Evolutionary conservation across 2,329 filamentous ascomycete species (phyloP).

Genomic region (Moelleriella libera): DNA sequence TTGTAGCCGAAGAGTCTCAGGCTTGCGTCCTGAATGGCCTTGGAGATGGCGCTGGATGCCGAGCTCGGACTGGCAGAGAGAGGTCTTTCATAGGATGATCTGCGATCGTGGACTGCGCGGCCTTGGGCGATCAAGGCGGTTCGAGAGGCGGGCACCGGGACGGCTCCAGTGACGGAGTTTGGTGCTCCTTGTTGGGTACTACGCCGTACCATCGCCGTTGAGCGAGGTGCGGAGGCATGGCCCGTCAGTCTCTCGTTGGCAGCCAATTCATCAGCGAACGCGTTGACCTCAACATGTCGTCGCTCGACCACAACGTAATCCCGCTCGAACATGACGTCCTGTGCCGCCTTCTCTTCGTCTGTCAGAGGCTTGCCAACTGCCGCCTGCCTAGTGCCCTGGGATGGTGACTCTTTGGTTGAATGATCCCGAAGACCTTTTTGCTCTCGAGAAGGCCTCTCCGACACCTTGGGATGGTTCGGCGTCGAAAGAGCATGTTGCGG

Average conservation of each 20-base stretch:
- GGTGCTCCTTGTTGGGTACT: constrained; percentile 66
- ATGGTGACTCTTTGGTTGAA: constrained; percentile 8
- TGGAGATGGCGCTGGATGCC: constrained; percentile 82
- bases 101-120: constrained; percentile 57
- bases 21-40: constrained; percentile 89
- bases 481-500: constrained; percentile 33
- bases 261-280: constrained; percentile 87
- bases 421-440: constrained; percentile 17
- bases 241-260: constrained; percentile 54
- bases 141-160: constrained; percentile 51
- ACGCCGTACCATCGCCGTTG: constrained; percentile 55
- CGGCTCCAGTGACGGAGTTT: constrained; percentile 53
- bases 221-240: constrained; percentile 37
- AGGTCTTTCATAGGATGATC: constrained; percentile 63
- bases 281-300: constrained; percentile 88
- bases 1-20: constrained; percentile 58
- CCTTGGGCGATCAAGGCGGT: constrained; percentile 63
- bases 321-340: constrained; percentile 80
- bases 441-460: constrained; percentile 11
- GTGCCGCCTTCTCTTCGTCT: constrained; percentile 59
- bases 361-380: constrained; percentile 20
- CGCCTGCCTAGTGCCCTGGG: constrained; percentile 8
- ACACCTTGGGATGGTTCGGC: constrained; percentile 24
- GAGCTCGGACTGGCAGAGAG: constrained; percentile 58
- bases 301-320: constrained; percentile 97